These are phyloP conservation scores for Boletus edulis DNA, from an alignment of 768 basidiomycete species.

Conservation along the genomic window DNA sequence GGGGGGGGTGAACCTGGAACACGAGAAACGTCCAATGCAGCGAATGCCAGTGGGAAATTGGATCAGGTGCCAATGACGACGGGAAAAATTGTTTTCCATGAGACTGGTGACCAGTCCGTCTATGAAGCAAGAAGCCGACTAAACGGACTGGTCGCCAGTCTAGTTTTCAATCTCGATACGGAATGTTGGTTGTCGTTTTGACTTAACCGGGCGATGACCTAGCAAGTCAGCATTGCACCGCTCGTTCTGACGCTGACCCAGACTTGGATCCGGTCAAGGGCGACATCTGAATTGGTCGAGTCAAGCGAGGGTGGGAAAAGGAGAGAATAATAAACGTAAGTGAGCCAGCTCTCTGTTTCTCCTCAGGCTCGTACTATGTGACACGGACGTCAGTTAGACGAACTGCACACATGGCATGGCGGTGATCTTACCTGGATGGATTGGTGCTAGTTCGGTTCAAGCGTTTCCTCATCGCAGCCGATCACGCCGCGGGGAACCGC, in stretches of 20 bases:
- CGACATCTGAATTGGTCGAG: not conserved
- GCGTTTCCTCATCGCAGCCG: not conserved
- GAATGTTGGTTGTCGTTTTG: not conserved
- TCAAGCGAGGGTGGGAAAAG: not conserved
- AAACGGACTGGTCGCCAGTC: too few relatives aligned
- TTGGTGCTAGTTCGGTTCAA: not conserved
- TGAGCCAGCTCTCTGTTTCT: too few relatives aligned
- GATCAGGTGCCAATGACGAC: too few relatives aligned
- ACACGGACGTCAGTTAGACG: not conserved
- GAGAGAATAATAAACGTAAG: not conserved
- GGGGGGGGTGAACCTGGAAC: too few relatives aligned
- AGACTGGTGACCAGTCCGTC: too few relatives aligned
- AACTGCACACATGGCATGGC: not conserved
- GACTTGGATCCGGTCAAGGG: not conserved
- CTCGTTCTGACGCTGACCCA: not conserved
- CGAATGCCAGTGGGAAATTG: too few relatives aligned
- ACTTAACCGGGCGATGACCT: not conserved
- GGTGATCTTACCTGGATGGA: not conserved
- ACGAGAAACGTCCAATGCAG: too few relatives aligned
- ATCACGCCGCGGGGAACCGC: constrained; percentile 1
- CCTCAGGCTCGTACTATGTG: too few relatives aligned
- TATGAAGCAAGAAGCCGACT: too few relatives aligned
- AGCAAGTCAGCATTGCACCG: not conserved
- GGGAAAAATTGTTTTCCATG: too few relatives aligned
- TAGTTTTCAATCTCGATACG: not conserved